phyloP scores from a whole-genome alignment of 768 basidiomycete genomes.

The Suillus hirtellus region DNA sequence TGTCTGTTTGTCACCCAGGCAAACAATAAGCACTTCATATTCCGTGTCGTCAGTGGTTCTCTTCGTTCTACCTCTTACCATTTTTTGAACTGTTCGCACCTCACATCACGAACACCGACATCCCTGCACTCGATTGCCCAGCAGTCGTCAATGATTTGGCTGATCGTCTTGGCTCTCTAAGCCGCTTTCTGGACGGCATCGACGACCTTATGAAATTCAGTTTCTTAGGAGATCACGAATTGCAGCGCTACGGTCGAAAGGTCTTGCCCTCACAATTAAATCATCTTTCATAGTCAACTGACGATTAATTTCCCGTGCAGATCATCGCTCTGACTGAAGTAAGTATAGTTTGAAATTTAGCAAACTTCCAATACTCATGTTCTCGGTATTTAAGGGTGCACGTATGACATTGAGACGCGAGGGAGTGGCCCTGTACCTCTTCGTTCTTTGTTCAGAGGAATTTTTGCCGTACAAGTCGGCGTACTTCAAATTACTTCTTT shows the following conservation, averaged over 20 bases:
- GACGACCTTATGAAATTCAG: slow-evolving; percentile 23
- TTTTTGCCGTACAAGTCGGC: slow-evolving; percentile 44
- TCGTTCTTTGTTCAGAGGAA: slow-evolving; percentile 44
- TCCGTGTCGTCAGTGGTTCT: slow-evolving; percentile 14
- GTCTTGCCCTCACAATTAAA: slow-evolving; percentile 9
- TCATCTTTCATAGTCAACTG: slow-evolving; percentile 12
- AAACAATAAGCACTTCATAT: slow-evolving; percentile 19
- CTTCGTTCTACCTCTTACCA: slow-evolving; percentile 13
- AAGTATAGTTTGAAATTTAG: slow-evolving; percentile 19
- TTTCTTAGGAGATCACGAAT: slow-evolving; percentile 19
- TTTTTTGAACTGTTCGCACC: neutral
- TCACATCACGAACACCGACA: slow-evolving; percentile 10
- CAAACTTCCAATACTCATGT: neutral
- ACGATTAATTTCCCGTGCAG: slow-evolving; percentile 27
- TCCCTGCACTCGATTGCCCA: slow-evolving; percentile 22
- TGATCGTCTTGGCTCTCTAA: slow-evolving; percentile 30
- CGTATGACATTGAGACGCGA: slow-evolving; percentile 44
- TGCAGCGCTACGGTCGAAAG: slow-evolving; percentile 30
- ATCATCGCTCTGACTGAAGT: slow-evolving; percentile 55
- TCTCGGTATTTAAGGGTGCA: slow-evolving; percentile 38
- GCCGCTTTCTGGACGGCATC: slow-evolving; percentile 30
- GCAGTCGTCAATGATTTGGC: slow-evolving; percentile 30
- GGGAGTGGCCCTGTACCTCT: slow-evolving; percentile 45
- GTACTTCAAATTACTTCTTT: slow-evolving; percentile 49
- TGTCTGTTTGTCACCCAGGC: neutral